These are phyloP conservation scores for Talaromyces sp. DNA, from an alignment of 2,329 filamentous ascomycete species.

Conservation along the genomic window DNA sequence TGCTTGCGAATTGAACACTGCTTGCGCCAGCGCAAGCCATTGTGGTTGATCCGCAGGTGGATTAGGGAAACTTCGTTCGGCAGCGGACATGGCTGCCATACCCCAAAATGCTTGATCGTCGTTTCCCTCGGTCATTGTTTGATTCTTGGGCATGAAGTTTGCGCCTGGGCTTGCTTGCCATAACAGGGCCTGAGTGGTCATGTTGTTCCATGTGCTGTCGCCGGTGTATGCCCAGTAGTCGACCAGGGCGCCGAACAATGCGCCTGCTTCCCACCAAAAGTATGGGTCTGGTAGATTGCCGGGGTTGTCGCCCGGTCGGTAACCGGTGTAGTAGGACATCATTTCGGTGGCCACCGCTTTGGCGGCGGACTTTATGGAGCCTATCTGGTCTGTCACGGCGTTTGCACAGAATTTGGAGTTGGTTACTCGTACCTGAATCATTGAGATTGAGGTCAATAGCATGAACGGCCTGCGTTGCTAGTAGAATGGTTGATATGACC, in stretches of 20 bases:
- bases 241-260: slow-evolving; percentile 42
- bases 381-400: slow-evolving; percentile 23
- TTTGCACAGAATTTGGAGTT: not conserved
- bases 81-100: slow-evolving; percentile 55
- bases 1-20: slow-evolving; percentile 69
- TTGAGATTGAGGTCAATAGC: slow-evolving; percentile 20
- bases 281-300: slow-evolving; percentile 51
- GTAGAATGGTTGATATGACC: slow-evolving; percentile 6
- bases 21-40: slow-evolving; percentile 60
- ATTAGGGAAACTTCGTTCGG: slow-evolving; percentile 44
- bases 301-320: slow-evolving; percentile 48
- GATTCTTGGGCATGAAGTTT: slow-evolving; percentile 44
- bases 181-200: slow-evolving; percentile 35
- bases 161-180: slow-evolving; percentile 38
- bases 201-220: slow-evolving; percentile 40
- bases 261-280: slow-evolving; percentile 46
- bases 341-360: slow-evolving; percentile 47
- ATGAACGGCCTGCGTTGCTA: slow-evolving; percentile 14
- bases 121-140: slow-evolving; percentile 48
- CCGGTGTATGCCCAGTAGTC: slow-evolving; percentile 45
- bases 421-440: slow-evolving; percentile 13
- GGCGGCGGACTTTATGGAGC: slow-evolving; percentile 48
- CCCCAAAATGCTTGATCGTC: slow-evolving; percentile 60
- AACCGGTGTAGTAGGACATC: slow-evolving; percentile 51
- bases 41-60: slow-evolving; percentile 23